phyloP scores from a whole-genome alignment of 2,329 filamentous ascomycete species.

The Chalaropsis thielavioides region DNA sequence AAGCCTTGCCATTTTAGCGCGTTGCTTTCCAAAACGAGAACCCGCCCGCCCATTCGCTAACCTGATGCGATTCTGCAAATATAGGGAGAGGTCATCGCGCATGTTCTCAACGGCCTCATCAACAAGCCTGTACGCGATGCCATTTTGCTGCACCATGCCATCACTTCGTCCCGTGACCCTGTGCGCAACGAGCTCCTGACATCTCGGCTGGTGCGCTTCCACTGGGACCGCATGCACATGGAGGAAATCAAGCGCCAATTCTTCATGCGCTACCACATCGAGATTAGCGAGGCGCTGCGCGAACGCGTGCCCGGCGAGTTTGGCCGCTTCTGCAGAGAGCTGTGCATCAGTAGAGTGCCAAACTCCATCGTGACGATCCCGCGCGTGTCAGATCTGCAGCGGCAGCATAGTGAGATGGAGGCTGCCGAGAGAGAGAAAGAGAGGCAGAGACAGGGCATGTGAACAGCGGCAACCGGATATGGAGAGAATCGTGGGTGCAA shows the following conservation, averaged over 20 bases:
- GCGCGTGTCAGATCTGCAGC: constrained; percentile 22
- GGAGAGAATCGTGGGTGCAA: neutral
- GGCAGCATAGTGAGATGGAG: constrained; percentile 13
- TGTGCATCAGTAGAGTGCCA: constrained; percentile 49
- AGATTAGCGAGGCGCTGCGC: constrained; percentile 63
- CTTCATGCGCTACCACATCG: constrained; percentile 56
- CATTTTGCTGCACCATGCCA: constrained; percentile 76
- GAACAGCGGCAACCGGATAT: neutral
- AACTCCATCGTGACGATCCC: constrained; percentile 43
- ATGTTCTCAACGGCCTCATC: constrained; percentile 92
- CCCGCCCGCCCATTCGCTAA: constrained; percentile 11
- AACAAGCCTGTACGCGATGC: constrained; percentile 90
- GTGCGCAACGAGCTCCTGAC: constrained; percentile 77
- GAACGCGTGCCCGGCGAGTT: constrained; percentile 65
- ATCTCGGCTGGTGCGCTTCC: constrained; percentile 70
- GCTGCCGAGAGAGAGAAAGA: neutral
- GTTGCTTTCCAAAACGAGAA: neutral
- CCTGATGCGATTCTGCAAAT: constrained; percentile 7
- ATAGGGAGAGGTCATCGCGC: constrained; percentile 83
- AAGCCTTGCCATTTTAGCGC: constrained; percentile 30
- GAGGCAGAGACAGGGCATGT: constrained; percentile 2
- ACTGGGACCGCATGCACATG: constrained; percentile 83
- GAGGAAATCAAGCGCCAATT: constrained; percentile 67
- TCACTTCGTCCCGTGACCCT: constrained; percentile 55
- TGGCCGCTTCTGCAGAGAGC: constrained; percentile 57